phyloP scores from a whole-genome alignment of 352 stramenopile genomes.

The Pythium sukuiense region DNA sequence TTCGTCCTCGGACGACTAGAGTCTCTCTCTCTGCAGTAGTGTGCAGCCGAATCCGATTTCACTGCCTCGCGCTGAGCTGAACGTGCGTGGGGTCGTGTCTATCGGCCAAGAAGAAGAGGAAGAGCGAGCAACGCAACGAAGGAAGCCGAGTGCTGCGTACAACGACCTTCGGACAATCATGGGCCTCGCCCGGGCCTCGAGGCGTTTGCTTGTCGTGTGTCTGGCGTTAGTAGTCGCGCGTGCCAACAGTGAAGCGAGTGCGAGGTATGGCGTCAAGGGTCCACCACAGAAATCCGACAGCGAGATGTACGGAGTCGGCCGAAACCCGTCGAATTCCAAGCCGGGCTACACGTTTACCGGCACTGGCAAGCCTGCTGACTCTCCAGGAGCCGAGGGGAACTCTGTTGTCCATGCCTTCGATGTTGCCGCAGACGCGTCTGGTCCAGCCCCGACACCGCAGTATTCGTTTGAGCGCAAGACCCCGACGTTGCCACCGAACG shows the following conservation, averaged over 20 bases:
- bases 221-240: background rate
- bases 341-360: background rate
- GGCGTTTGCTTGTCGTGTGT: background rate
- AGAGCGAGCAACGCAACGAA: background rate
- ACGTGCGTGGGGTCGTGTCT: background rate
- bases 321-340: background rate
- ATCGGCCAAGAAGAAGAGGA: background rate
- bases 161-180: background rate
- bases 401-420: slow-evolving; percentile 9
- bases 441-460: background rate
- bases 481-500: slow-evolving; percentile 8
- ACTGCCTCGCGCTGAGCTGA: background rate
- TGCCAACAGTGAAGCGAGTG: background rate
- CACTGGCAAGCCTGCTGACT: background rate
- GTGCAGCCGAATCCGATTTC: background rate
- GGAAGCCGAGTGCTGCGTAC: background rate
- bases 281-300: background rate
- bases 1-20: background rate
- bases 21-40: background rate
- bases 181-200: background rate
- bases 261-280: background rate
- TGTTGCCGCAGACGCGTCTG: background rate
- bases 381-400: background rate
- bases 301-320: background rate
- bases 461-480: slow-evolving; percentile 10